A percentile compares a stretch with the other conserved stretches of the same genome.
Conservation (phyloP, 1,284 basidiomycete species). For the Fomitopsis palustris region DNA sequence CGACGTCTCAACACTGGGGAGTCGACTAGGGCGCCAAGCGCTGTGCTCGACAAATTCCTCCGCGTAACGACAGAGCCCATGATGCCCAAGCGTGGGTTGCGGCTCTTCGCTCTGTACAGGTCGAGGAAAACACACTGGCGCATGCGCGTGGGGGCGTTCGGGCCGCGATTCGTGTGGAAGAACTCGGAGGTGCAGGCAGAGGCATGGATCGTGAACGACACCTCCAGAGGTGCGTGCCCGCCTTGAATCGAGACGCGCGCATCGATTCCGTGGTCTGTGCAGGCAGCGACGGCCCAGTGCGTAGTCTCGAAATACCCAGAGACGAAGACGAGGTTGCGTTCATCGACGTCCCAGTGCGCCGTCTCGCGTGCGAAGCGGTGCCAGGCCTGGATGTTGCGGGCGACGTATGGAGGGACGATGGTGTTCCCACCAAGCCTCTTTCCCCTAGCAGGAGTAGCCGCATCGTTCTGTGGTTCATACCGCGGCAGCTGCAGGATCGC, state of each 20-base stretch:
- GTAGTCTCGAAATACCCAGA: not conserved
- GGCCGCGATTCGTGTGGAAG: not conserved
- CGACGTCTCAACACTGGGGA: not conserved
- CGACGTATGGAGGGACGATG: not conserved
- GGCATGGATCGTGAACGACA: not conserved
- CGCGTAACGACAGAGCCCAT: not conserved
- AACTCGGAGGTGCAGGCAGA: not conserved
- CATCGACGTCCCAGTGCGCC: not conserved
- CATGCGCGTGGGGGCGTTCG: not conserved
- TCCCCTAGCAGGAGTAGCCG: not conserved
- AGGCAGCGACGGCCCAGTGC: not conserved
- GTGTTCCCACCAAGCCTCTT: not conserved
- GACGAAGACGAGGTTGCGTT: not conserved
- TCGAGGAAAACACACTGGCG: not conserved
- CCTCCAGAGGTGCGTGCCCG: not conserved
- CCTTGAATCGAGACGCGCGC: not conserved
- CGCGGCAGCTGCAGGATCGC: not conserved
- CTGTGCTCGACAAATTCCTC: not conserved
- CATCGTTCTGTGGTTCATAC: not conserved
- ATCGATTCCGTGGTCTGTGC: not conserved
- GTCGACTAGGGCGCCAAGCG: not conserved
- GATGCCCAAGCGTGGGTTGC: not conserved
- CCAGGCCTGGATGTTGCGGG: not conserved
- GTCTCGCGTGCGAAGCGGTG: not conserved
- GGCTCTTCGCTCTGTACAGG: not conserved